These are phyloP conservation scores for Iris pallida DNA, from an alignment of 116 monocot species.

Conservation along the genomic window DNA sequence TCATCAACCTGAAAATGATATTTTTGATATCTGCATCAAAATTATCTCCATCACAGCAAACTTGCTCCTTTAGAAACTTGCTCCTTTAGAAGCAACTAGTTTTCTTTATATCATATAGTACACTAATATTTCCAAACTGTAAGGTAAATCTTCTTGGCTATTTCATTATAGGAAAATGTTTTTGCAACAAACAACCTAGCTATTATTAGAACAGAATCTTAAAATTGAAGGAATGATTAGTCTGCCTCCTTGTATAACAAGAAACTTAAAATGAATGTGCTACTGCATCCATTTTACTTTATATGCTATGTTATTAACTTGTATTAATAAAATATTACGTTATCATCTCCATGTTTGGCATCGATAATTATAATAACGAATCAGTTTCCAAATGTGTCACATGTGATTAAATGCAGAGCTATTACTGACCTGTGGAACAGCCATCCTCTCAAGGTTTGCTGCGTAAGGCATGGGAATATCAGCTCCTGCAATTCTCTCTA, in stretches of 20 bases:
- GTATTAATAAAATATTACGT: too few relatives aligned
- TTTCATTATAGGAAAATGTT: not conserved
- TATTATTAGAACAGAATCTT: too few relatives aligned
- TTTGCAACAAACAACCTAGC: not conserved
- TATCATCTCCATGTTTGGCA: too few relatives aligned
- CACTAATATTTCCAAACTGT: not conserved
- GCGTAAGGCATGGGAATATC: constrained; percentile 88
- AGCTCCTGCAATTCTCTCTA: constrained; percentile 79
- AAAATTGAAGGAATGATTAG: too few relatives aligned
- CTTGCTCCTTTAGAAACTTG: not conserved
- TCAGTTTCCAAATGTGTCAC: not conserved
- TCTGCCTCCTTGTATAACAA: too few relatives aligned
- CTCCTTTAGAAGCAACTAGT: not conserved
- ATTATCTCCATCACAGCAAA: not conserved
- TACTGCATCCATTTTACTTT: not conserved
- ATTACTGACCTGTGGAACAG: constrained; percentile 54
- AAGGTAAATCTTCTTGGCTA: not conserved
- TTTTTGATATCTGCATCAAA: not conserved
- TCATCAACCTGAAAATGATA: not conserved
- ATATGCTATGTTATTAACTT: not conserved
- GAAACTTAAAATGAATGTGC: not conserved
- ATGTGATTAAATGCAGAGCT: not conserved
- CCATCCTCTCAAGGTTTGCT: constrained; percentile 70
- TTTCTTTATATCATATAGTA: not conserved
- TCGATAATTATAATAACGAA: not conserved